Conservation (phyloP, 306 rosid species). For the Luffa aegyptiaca region DNA sequence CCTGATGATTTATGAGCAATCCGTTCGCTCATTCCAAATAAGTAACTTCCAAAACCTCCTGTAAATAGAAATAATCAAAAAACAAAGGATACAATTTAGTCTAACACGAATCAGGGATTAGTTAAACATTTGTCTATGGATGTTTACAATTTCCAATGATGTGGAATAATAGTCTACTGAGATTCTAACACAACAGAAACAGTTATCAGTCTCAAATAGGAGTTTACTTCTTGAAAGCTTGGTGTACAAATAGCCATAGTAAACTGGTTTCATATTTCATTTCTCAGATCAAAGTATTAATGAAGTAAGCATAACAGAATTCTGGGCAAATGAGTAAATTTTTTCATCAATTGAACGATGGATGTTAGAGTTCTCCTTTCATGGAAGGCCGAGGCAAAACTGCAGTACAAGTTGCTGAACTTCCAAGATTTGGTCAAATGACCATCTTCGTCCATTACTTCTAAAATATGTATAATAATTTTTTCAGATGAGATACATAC, state of each 20-base stretch:
- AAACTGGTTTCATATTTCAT: neutral
- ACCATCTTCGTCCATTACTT: neutral
- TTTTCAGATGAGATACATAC: neutral
- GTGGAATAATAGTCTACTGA: neutral
- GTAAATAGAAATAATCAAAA: neutral
- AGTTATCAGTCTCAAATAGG: neutral
- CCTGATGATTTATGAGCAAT: conserved; percentile 24
- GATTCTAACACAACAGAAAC: neutral
- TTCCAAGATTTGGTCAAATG: neutral
- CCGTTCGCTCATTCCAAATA: conserved; percentile 33
- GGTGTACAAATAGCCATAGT: neutral
- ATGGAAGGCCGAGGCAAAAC: neutral
- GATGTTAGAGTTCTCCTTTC: neutral
- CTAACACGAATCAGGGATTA: neutral
- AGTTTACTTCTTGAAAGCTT: neutral
- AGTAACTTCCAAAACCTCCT: conserved; percentile 42
- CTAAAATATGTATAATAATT: neutral
- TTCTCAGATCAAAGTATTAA: neutral
- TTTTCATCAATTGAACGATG: neutral
- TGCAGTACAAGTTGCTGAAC: neutral
- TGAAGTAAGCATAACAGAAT: neutral
- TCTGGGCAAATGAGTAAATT: neutral
- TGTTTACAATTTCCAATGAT: neutral
- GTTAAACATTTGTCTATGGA: neutral
- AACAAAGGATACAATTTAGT: neutral